phyloP scores from a whole-genome alignment of 2,329 filamentous ascomycete genomes.

The Incumbomyces delicatus region DNA sequence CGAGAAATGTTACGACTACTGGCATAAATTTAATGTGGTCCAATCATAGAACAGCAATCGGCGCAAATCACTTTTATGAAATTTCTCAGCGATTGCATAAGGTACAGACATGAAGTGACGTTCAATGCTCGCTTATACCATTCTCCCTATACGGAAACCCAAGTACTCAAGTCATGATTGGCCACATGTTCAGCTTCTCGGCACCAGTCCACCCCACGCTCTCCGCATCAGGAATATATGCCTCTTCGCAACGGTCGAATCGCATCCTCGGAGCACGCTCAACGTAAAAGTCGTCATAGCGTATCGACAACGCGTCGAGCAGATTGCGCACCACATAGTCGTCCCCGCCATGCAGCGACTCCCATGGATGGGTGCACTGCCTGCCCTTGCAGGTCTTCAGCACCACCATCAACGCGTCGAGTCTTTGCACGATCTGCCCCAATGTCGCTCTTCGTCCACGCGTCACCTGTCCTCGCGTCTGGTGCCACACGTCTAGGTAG shows the following conservation, averaged over 20 bases:
- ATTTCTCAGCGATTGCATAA: too few species aligned
- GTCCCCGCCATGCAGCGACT: constrained; percentile 24
- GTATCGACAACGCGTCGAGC: constrained; percentile 23
- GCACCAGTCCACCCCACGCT: constrained; percentile 21
- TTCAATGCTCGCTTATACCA: too few species aligned
- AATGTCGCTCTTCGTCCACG: constrained; percentile 13
- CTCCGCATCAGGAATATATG: constrained; percentile 29
- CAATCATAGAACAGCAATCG: too few species aligned
- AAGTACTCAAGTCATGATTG: not conserved
- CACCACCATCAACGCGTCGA: constrained; percentile 30
- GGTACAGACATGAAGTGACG: too few species aligned
- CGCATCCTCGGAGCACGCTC: constrained; percentile 24
- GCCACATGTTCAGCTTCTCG: not conserved
- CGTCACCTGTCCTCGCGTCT: not conserved
- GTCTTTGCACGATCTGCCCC: constrained; percentile 19
- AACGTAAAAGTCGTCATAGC: constrained; percentile 27
- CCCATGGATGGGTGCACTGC: constrained; percentile 30
- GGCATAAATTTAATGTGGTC: too few species aligned
- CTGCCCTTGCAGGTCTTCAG: constrained; percentile 31
- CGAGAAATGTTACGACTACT: too few species aligned
- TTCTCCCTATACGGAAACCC: too few species aligned
- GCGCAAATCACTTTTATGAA: too few species aligned
- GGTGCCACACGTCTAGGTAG: not conserved
- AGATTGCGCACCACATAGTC: constrained; percentile 24
- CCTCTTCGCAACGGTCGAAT: constrained; percentile 27